A percentile compares a stretch with the other conserved stretches of the same genome.
phyloP scores from a whole-genome alignment of 352 stramenopile genomes.

The Elongisporangium prolatum region DNA sequence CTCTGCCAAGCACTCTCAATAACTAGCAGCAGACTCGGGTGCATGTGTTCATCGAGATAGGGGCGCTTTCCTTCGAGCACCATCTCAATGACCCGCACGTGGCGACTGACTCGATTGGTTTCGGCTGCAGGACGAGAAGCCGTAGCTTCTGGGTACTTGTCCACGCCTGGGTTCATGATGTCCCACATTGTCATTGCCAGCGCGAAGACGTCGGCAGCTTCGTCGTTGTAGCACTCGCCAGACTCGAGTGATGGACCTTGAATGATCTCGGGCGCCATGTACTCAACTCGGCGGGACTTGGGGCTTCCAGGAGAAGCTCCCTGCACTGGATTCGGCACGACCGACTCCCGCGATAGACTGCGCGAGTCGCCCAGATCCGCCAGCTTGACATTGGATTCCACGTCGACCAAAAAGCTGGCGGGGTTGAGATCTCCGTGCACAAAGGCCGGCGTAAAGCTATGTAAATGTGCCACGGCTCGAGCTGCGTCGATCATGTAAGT shows the following conservation, averaged over 20 bases:
- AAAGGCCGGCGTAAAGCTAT: conserved; percentile 53
- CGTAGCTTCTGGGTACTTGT: conserved; percentile 39
- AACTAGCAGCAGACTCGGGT: conserved; percentile 26
- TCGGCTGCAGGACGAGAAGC: background rate
- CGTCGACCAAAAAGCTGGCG: conserved; percentile 43
- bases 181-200: conserved; percentile 76
- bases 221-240: conserved; percentile 40
- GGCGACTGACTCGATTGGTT: conserved; percentile 29
- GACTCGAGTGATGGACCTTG: conserved; percentile 22
- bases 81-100: conserved; percentile 41
- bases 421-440: conserved; percentile 59
- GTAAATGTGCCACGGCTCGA: conserved; percentile 44
- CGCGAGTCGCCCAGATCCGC: conserved; percentile 50
- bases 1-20: conserved; percentile 37
- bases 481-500: conserved; percentile 59
- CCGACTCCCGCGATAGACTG: conserved; percentile 15
- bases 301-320: background rate
- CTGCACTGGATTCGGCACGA: background rate
- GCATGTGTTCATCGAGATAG: conserved; percentile 20
- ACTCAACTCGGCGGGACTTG: conserved; percentile 22
- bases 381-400: conserved; percentile 38
- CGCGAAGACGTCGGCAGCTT: conserved; percentile 67
- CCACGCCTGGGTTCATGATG: conserved; percentile 37
- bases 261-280: conserved; percentile 79
- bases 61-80: conserved; percentile 38